These are phyloP conservation scores for Juglanconis oblonga DNA, from an alignment of 2,329 filamentous ascomycete species.

Conservation along the genomic window DNA sequence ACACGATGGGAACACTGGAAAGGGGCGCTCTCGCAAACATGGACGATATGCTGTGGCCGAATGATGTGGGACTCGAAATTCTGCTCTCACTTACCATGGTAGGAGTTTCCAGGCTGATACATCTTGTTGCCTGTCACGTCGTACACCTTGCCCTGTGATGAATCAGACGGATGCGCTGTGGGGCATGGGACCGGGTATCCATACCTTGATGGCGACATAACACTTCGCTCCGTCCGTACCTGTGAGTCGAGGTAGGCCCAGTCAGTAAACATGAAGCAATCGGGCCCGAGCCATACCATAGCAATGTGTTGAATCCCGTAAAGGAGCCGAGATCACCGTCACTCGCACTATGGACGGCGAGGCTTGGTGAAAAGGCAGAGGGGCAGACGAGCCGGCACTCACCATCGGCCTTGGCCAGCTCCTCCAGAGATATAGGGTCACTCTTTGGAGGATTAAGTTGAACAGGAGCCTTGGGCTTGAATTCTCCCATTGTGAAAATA, in stretches of 20 bases:
- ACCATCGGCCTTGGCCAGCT: slow-evolving; percentile 83
- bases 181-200: slow-evolving; percentile 30
- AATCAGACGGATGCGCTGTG: slow-evolving; percentile 49
- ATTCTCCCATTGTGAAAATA: slow-evolving; percentile 52
- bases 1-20: not conserved
- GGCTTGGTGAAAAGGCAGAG: not conserved
- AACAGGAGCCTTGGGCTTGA: slow-evolving; percentile 76
- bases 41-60: not conserved
- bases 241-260: slow-evolving; percentile 30
- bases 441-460: slow-evolving; percentile 80
- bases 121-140: slow-evolving; percentile 88
- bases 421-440: slow-evolving; percentile 77
- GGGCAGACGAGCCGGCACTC: slow-evolving; percentile 30
- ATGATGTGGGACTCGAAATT: not conserved
- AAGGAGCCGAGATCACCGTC: not conserved
- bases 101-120: slow-evolving; percentile 79
- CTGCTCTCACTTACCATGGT: slow-evolving; percentile 67
- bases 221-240: slow-evolving; percentile 63
- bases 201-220: slow-evolving; percentile 69
- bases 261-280: not conserved
- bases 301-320: not conserved
- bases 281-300: not conserved
- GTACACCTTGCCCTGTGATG: slow-evolving; percentile 77
- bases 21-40: not conserved
- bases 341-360: not conserved